phyloP scores from a whole-genome alignment of 148 eudicot species.

The Oxyria digyna region DNA sequence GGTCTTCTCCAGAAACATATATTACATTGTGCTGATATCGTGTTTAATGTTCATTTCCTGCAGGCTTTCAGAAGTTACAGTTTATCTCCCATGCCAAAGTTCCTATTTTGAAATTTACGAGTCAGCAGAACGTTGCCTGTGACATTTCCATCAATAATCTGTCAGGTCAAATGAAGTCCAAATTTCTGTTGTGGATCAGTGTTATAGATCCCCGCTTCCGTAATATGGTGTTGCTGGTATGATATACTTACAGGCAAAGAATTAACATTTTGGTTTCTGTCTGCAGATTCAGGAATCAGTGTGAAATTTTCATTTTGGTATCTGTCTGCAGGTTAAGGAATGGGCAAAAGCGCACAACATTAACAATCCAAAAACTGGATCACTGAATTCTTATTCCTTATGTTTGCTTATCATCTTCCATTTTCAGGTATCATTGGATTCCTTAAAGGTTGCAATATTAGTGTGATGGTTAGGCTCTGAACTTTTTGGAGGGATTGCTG shows the following conservation, averaged over 20 bases:
- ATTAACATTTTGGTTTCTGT: conserved; percentile 10
- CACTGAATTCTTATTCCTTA: conserved; percentile 74
- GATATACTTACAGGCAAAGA: conserved; percentile 11
- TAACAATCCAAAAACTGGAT: conserved; percentile 65
- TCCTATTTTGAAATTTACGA: conserved; percentile 67
- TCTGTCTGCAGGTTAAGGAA: conserved; percentile 73
- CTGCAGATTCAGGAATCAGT: conserved; percentile 25
- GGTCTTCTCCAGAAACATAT: neutral
- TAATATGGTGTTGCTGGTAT: conserved; percentile 78
- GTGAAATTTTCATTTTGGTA: conserved; percentile 9
- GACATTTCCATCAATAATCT: conserved; percentile 75
- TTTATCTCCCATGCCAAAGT: conserved; percentile 66
- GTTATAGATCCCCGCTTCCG: conserved; percentile 81
- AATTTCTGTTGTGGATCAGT: conserved; percentile 67
- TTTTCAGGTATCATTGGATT: conserved; percentile 56
- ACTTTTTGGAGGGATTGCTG: neutral
- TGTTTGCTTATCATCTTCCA: conserved; percentile 81
- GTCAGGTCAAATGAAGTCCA: conserved; percentile 90
- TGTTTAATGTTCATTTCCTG: conserved; percentile 23
- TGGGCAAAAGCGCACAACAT: conserved; percentile 90
- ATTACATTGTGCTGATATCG: neutral
- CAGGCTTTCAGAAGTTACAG: conserved; percentile 51
- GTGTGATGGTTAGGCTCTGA: neutral
- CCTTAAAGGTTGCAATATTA: neutral
- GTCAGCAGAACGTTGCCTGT: conserved; percentile 56